Percentiles rank a stretch among this genome's conserved stretches.
Conservation (phyloP, 371 early-diverging fungal genomes). For the Mitosporidium daphniae region DNA sequence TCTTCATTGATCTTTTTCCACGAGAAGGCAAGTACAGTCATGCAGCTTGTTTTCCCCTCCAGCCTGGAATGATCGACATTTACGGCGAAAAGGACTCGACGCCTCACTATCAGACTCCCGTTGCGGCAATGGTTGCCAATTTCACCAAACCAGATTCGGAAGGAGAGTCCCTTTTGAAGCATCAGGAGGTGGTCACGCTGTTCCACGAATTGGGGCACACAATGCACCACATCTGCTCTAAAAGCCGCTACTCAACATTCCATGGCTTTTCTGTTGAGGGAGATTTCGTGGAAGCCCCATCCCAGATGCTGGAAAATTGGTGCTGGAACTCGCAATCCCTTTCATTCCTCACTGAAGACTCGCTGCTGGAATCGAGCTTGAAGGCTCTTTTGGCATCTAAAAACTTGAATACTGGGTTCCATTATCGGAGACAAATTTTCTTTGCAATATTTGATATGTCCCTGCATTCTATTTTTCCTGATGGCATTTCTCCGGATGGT, state of each 20-base stretch:
- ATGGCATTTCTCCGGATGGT: constrained; percentile 5
- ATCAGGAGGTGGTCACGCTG: constrained; percentile 28
- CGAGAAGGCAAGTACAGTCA: constrained; percentile 35
- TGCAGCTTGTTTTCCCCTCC: constrained; percentile 18
- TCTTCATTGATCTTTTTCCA: constrained; percentile 33
- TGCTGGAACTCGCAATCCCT: constrained; percentile 1
- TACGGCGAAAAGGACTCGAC: too few species aligned
- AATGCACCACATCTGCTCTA: constrained; percentile 32
- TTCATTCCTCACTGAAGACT: constrained; percentile 12
- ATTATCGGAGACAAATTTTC: constrained; percentile 25
- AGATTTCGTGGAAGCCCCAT: constrained; percentile 65
- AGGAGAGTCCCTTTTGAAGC: constrained; percentile 32
- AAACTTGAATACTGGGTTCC: constrained; percentile 25
- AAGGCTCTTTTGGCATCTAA: constrained; percentile 21
- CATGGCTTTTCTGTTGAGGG: constrained; percentile 32
- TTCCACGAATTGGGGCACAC: constrained; percentile 40
- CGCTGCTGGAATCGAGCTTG: constrained; percentile 27
- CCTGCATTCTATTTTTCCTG: constrained; percentile 20
- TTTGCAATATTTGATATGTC: constrained; percentile 31
- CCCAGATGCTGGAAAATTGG: constrained; percentile 29
- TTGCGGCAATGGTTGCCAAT: constrained; percentile 31
- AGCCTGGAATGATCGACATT: constrained; percentile 14
- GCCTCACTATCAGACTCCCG: constrained; percentile 15
- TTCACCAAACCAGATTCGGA: constrained; percentile 30
- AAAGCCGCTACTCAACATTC: constrained; percentile 23